A percentile compares a stretch with the other conserved stretches of the same genome.
Evolutionary conservation across 495 filamentous ascomycete genomes (phyloP).

Genomic region (Lepraria neglecta): DNA sequence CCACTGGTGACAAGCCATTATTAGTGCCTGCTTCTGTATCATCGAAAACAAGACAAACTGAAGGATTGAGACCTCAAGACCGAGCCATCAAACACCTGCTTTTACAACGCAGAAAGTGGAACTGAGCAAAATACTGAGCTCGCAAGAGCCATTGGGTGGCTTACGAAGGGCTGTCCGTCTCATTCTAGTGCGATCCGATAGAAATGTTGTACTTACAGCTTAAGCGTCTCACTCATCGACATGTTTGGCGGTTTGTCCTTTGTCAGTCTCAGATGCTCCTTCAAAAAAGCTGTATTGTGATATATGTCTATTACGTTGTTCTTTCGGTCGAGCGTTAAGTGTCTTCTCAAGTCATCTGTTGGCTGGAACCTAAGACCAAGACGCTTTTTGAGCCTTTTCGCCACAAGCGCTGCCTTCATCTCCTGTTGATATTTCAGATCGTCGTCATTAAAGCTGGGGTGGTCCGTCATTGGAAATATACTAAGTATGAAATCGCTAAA

Average conservation of each 20-base stretch:
- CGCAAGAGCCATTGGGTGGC: no score
- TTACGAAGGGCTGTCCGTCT: no score
- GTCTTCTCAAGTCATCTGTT: constrained; percentile 33
- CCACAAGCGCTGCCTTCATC: constrained; percentile 28
- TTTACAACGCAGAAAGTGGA: no score
- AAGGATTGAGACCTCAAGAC: no score
- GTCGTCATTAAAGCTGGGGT: constrained; percentile 29
- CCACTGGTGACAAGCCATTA: constrained; percentile 1
- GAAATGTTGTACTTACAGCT: constrained; percentile 1
- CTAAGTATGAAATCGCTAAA: constrained; percentile 27
- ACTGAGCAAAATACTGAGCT: no score
- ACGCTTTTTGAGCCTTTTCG: constrained; percentile 32
- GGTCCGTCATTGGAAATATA: constrained; percentile 30
- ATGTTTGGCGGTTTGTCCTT: constrained; percentile 20
- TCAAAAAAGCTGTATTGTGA: constrained; percentile 33
- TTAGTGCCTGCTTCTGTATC: not conserved
- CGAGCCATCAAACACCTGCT: not conserved
- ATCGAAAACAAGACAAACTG: no score
- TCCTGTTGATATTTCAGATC: constrained; percentile 15
- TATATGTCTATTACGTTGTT: constrained; percentile 31
- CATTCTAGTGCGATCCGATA: no score
- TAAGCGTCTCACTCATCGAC: constrained; percentile 18
- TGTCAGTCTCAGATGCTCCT: constrained; percentile 32
- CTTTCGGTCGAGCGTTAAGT: constrained; percentile 32
- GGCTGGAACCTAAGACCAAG: constrained; percentile 30